phyloP scores from a whole-genome alignment of 345 rosid genomes.

The Eucalyptus microcorys region DNA sequence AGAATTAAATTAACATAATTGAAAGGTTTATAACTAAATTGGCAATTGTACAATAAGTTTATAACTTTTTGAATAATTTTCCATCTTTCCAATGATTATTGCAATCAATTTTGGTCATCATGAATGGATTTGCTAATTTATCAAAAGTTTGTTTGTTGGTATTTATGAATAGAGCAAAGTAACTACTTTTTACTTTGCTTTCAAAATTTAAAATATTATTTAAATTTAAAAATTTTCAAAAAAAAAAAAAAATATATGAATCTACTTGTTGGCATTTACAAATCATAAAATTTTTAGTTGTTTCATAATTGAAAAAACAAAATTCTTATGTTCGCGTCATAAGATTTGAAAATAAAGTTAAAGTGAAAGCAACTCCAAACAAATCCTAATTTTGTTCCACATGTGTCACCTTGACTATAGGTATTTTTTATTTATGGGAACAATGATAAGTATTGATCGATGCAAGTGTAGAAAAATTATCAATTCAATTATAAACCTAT shows the following conservation, averaged over 20 bases:
- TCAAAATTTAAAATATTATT: not conserved
- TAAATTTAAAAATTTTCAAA: rapidly evolving
- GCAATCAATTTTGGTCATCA: not conserved
- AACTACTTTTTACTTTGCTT: not conserved
- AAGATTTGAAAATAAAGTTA: not conserved
- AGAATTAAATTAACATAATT: no score
- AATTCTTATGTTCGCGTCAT: not conserved
- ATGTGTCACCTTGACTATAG: not conserved
- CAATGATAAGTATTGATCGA: no score
- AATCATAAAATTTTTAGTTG: not conserved
- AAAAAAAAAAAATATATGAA: not conserved
- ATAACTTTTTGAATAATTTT: not conserved
- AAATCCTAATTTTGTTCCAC: not conserved
- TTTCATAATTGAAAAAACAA: not conserved
- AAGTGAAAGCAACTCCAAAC: not conserved
- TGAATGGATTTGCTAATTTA: not conserved
- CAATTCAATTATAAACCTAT: not conserved
- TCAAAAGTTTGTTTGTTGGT: not conserved
- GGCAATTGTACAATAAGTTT: not conserved
- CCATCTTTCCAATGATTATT: not conserved
- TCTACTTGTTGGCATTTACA: not conserved
- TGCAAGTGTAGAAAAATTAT: not conserved
- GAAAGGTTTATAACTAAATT: not conserved
- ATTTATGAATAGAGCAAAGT: not conserved
- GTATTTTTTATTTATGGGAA: not conserved